Percentiles rank a stretch among this genome's conserved stretches.
These are phyloP conservation scores for Vigna nakashimae DNA, from an alignment of 306 rosid genomes.

Conservation along the genomic window DNA sequence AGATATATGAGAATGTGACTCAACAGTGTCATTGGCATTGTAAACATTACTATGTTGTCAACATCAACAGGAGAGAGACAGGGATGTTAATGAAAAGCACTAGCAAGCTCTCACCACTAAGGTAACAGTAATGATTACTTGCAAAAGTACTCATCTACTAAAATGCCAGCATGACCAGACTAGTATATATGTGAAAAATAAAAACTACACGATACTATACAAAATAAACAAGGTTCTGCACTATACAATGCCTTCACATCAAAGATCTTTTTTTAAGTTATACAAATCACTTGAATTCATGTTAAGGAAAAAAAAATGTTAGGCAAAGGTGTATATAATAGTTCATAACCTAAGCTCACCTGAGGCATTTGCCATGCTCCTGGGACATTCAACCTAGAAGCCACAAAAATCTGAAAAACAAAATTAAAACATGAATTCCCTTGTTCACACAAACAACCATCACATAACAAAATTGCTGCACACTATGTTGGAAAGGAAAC, in stretches of 20 bases:
- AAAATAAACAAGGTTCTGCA: not conserved
- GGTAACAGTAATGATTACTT: not conserved
- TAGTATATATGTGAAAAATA: not conserved
- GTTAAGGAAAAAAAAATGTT: slow-evolving; percentile 2
- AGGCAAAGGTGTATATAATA: slow-evolving; percentile 6
- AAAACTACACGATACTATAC: not conserved
- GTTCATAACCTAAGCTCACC: slow-evolving; percentile 56
- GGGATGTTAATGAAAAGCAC: slow-evolving; percentile 3
- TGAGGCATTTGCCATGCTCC: slow-evolving; percentile 99
- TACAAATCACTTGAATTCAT: not conserved
- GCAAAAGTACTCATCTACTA: not conserved
- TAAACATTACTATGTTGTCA: slow-evolving; percentile 7
- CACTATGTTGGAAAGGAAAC: not conserved
- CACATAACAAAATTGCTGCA: not conserved
- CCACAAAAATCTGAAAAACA: slow-evolving; percentile 79
- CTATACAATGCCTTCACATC: not conserved
- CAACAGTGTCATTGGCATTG: slow-evolving; percentile 3
- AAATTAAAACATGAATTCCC: slow-evolving; percentile 17
- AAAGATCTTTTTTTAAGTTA: not conserved
- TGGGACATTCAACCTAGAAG: slow-evolving; percentile 94
- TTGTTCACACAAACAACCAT: not conserved
- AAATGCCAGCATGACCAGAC: not conserved
- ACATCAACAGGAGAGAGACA: slow-evolving; percentile 23
- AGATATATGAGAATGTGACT: slow-evolving; percentile 1
- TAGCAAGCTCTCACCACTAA: slow-evolving; percentile 6